A percentile compares a stretch with the other conserved stretches of the same genome.
phyloP scores from a whole-genome alignment of 345 rosid species.

The Syzygium aromaticum region DNA sequence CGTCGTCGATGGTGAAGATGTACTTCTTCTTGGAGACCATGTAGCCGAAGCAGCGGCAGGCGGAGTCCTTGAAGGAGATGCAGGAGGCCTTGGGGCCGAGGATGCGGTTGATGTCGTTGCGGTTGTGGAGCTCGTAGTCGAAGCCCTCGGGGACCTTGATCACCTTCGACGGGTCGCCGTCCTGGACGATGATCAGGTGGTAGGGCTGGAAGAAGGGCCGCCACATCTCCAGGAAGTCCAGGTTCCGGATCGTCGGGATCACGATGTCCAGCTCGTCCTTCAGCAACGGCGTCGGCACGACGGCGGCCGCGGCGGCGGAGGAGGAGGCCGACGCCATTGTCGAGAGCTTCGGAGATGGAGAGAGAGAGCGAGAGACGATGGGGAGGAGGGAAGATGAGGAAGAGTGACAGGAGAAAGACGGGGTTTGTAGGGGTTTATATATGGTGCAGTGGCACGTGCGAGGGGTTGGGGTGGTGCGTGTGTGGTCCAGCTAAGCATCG shows the following conservation, averaged over 20 bases:
- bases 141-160: conserved; percentile 37
- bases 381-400: too few species aligned
- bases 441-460: neutral
- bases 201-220: conserved; percentile 36
- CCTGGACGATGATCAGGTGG: conserved; percentile 41
- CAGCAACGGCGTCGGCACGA: conserved; percentile 16
- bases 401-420: neutral
- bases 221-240: conserved; percentile 46
- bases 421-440: neutral
- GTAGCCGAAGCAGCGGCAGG: conserved; percentile 37
- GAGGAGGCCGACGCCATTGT: conserved; percentile 2
- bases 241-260: conserved; percentile 37
- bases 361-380: too few species aligned
- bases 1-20: conserved; percentile 38
- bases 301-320: conserved; percentile 1
- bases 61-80: conserved; percentile 43
- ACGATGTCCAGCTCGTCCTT: conserved; percentile 38
- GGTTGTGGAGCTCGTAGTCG: conserved; percentile 31
- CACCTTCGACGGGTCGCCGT: conserved; percentile 34
- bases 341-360: neutral
- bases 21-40: conserved; percentile 41
- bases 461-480: neutral
- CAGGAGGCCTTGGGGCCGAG: conserved; percentile 42
- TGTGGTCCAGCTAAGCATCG: neutral
- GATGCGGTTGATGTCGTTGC: conserved; percentile 30